Conservation (phyloP, 148 eudicot species). For the Rhododendron ovatum region DNA sequence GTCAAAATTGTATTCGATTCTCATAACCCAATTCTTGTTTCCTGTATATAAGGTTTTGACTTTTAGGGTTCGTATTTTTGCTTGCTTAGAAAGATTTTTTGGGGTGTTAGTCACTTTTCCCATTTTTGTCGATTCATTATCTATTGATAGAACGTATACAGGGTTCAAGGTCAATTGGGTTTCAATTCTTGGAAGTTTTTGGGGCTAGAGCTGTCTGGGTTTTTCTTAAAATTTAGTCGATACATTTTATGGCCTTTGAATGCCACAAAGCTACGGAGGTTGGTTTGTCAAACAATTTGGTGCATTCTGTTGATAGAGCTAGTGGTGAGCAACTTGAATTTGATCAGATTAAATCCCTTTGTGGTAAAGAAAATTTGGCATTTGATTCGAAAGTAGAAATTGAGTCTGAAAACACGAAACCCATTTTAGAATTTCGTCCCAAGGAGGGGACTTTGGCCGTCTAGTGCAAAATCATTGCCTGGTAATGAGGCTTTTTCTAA, state of each 20-base stretch:
- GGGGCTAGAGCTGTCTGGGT: not conserved
- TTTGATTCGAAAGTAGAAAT: constrained; percentile 18
- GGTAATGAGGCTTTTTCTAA: constrained; percentile 29
- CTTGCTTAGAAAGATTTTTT: not conserved
- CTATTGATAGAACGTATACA: too few species aligned
- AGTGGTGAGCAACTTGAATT: constrained; percentile 25
- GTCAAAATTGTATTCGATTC: not conserved
- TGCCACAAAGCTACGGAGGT: constrained; percentile 45
- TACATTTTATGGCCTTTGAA: constrained; percentile 87
- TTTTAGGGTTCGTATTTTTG: not conserved
- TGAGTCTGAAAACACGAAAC: constrained; percentile 24
- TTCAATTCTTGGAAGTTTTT: not conserved
- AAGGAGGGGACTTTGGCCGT: constrained; percentile 19
- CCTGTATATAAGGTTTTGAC: not conserved
- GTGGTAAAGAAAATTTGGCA: constrained; percentile 14
- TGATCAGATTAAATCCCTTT: constrained; percentile 14
- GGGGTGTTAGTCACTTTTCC: not conserved
- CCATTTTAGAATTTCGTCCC: constrained; percentile 20
- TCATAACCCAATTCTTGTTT: not conserved
- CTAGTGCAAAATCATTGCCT: constrained; percentile 20
- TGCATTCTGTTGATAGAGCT: constrained; percentile 29
- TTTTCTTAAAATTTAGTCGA: not conserved
- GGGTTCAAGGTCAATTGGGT: not conserved
- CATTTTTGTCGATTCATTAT: not conserved
- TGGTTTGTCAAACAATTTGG: constrained; percentile 32